These are phyloP conservation scores for Cocos nucifera DNA, from an alignment of 176 grass and related monocot species.

Conservation along the genomic window DNA sequence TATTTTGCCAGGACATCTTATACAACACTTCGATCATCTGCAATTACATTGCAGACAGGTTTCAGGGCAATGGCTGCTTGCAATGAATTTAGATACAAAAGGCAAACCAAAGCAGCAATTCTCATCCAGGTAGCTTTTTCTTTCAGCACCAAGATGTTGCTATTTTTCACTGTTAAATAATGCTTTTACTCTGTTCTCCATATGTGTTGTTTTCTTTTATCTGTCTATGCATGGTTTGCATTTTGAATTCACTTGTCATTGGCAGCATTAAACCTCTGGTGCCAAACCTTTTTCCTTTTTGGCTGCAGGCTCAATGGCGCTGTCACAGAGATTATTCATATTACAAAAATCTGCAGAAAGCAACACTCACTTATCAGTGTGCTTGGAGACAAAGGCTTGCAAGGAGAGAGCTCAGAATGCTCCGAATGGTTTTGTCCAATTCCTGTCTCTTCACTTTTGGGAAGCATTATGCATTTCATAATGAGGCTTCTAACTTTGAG, in stretches of 20 bases:
- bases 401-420: conserved; percentile 61
- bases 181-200: neutral
- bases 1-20: conserved; percentile 72
- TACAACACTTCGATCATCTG: conserved; percentile 35
- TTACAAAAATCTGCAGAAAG: conserved; percentile 50
- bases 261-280: neutral
- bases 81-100: conserved; percentile 57
- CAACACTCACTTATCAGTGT: conserved; percentile 70
- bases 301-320: conserved; percentile 56
- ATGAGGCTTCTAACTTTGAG: neutral
- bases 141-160: conserved; percentile 6
- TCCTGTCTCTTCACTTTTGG: conserved; percentile 8
- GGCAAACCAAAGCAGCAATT: conserved; percentile 66
- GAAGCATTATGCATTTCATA: conserved; percentile 1
- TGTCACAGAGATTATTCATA: conserved; percentile 49
- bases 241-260: too few relatives aligned
- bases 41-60: conserved; percentile 66
- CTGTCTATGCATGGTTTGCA: too few relatives aligned
- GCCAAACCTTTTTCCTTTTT: neutral
- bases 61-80: conserved; percentile 58
- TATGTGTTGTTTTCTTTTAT: too few relatives aligned
- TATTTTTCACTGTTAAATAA: conserved; percentile 8
- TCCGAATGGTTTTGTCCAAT: conserved; percentile 63
- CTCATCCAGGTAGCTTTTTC: conserved; percentile 59
- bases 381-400: conserved; percentile 78